Percentiles rank a stretch among this genome's conserved stretches.
These are phyloP conservation scores for Tetrapisispora arboricola DNA, from an alignment of 805 yeast species.

Conservation along the genomic window DNA sequence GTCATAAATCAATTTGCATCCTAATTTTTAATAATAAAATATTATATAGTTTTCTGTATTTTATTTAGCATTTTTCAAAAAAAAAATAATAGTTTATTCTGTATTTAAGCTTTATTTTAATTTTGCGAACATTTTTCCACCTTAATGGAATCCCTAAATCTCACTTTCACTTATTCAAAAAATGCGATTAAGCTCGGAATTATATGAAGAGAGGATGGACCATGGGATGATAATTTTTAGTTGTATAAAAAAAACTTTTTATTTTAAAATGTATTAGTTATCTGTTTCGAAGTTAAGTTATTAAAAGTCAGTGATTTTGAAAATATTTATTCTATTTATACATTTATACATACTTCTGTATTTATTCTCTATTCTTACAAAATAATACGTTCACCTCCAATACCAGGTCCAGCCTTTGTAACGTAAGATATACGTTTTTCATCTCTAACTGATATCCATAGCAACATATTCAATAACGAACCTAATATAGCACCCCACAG, in stretches of 20 bases:
- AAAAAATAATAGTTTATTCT: neutral
- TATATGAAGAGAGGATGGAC: too few species aligned
- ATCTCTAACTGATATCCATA: conserved; percentile 28
- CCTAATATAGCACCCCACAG: conserved; percentile 56
- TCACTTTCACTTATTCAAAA: too few species aligned
- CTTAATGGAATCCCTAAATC: too few species aligned
- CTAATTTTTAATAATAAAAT: conserved; percentile 1
- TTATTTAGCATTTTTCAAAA: neutral
- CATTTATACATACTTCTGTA: neutral
- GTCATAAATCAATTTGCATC: conserved; percentile 1
- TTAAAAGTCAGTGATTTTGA: too few species aligned
- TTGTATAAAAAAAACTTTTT: too few species aligned
- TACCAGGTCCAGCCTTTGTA: conserved; percentile 6
- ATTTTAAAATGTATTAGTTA: too few species aligned
- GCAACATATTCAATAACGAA: conserved; percentile 31
- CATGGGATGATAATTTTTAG: too few species aligned
- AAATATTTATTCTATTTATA: neutral
- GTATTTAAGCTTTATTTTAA: too few species aligned
- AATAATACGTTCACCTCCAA: conserved; percentile 6
- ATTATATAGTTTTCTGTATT: neutral
- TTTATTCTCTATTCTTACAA: neutral
- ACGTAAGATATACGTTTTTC: conserved; percentile 8
- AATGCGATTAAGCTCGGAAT: too few species aligned
- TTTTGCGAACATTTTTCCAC: too few species aligned
- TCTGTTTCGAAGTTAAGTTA: too few species aligned